Conservation (phyloP, 805 yeast genomes). For the Kluyveromyces dobzhanskii region DNA sequence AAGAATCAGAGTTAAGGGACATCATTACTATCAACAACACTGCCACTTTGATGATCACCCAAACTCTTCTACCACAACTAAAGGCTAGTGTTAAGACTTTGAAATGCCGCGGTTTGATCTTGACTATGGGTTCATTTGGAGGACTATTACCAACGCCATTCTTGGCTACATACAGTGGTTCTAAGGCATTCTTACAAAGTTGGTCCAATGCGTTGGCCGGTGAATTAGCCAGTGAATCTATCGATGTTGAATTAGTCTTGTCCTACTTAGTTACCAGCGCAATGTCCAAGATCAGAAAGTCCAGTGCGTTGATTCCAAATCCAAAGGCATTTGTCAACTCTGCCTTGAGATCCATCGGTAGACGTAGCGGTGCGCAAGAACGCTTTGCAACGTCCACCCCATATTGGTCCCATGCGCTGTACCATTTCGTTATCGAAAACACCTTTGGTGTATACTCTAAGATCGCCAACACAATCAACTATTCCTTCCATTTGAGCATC, state of each 20-base stretch:
- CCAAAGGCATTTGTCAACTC: constrained; percentile 75
- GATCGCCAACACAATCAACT: constrained; percentile 60
- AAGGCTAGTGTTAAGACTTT: constrained; percentile 39
- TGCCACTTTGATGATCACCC: constrained; percentile 79
- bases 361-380: constrained; percentile 88
- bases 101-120: constrained; percentile 57
- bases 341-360: constrained; percentile 61
- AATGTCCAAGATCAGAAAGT: constrained; percentile 85
- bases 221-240: constrained; percentile 57
- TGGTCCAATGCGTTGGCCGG: constrained; percentile 90
- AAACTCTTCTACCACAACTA: constrained; percentile 67
- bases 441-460: constrained; percentile 76
- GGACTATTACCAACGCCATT: constrained; percentile 90
- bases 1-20: constrained; percentile 60
- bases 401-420: constrained; percentile 85
- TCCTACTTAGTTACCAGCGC: constrained; percentile 91
- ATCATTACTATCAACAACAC: constrained; percentile 81
- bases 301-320: constrained; percentile 69
- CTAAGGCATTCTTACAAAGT: constrained; percentile 87
- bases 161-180: constrained; percentile 90
- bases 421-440: constrained; percentile 74
- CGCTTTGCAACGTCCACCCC: constrained; percentile 84
- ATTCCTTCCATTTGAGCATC: constrained; percentile 68
- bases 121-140: constrained; percentile 96
- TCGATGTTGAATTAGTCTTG: constrained; percentile 80